Conservation (phyloP, 2,329 filamentous ascomycete genomes). For the Chrysoporthe deuterocubensis region DNA sequence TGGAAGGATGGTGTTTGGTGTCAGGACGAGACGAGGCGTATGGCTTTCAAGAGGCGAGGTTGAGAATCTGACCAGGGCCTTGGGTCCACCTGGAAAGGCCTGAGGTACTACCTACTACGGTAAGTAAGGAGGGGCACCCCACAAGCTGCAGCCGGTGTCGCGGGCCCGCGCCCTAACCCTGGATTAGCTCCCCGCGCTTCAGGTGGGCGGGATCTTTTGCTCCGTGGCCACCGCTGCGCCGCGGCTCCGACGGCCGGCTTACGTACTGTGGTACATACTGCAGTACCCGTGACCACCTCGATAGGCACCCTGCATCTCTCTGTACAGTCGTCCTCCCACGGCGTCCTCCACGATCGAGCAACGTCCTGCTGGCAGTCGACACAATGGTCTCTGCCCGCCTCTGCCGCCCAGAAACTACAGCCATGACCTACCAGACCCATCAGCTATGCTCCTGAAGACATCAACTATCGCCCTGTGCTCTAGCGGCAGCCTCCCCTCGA, state of each 20-base stretch:
- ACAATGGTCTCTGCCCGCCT: conserved; percentile 13
- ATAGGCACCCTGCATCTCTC: too few relatives aligned
- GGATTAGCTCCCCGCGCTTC: neutral
- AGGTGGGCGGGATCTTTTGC: too few relatives aligned
- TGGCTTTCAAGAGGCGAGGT: conserved; percentile 9
- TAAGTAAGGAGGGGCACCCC: neutral
- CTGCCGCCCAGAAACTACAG: neutral
- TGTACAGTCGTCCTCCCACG: neutral
- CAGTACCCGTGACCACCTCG: too few relatives aligned
- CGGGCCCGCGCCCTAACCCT: conserved; percentile 2
- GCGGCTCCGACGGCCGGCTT: too few relatives aligned
- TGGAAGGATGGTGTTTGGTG: conserved; percentile 2
- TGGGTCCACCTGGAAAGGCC: neutral
- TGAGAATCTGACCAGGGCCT: conserved; percentile 12
- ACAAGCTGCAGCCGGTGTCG: neutral
- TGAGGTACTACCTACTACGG: too few relatives aligned
- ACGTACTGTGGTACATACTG: too few relatives aligned
- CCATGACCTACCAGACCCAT: conserved; percentile 23
- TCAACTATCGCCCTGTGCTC: conserved; percentile 36
- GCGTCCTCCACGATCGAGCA: neutral
- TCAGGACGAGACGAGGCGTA: neutral
- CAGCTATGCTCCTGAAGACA: conserved; percentile 35
- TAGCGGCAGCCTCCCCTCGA: conserved; percentile 29
- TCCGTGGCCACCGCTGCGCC: too few relatives aligned
- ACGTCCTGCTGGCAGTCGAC: conserved; percentile 12